Evolutionary conservation across 2,329 filamentous ascomycete genomes (phyloP).

Genomic region (Fusarium foetens): DNA sequence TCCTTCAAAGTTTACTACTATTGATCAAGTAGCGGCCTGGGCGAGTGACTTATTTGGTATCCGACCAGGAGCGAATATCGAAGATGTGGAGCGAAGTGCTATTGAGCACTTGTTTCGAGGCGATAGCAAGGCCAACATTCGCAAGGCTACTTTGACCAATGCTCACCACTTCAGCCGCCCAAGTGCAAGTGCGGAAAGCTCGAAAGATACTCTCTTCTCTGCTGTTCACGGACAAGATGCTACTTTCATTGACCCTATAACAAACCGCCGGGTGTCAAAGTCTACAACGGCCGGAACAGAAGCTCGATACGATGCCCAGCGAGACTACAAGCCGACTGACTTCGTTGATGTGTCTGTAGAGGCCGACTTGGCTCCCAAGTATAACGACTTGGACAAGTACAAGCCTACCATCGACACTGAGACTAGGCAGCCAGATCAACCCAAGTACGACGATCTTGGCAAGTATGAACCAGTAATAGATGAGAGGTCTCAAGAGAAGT

Average conservation of each 20-base stretch:
- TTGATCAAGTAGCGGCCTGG: conserved; percentile 50
- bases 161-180: conserved; percentile 48
- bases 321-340: conserved; percentile 50
- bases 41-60: conserved; percentile 51
- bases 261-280: conserved; percentile 61
- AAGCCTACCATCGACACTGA: conserved; percentile 46
- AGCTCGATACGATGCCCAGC: conserved; percentile 48
- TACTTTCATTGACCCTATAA: conserved; percentile 65
- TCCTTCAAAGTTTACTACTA: conserved; percentile 50
- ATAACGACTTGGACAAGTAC: conserved; percentile 52
- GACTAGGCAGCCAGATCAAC: conserved; percentile 27
- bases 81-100: conserved; percentile 57
- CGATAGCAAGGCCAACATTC: conserved; percentile 44
- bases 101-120: conserved; percentile 57
- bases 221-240: conserved; percentile 34
- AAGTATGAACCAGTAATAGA: conserved; percentile 51
- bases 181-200: conserved; percentile 31
- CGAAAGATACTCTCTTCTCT: conserved; percentile 35
- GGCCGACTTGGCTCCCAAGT: conserved; percentile 43
- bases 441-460: conserved; percentile 48
- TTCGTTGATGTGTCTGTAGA: conserved; percentile 35
- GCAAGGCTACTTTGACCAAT: conserved; percentile 48
- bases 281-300: conserved; percentile 30
- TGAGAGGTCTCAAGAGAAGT: conserved; percentile 41
- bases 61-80: conserved; percentile 55